These are phyloP conservation scores for Tolypocladium paradoxum DNA, from an alignment of 2,329 filamentous ascomycete genomes.

Conservation along the genomic window DNA sequence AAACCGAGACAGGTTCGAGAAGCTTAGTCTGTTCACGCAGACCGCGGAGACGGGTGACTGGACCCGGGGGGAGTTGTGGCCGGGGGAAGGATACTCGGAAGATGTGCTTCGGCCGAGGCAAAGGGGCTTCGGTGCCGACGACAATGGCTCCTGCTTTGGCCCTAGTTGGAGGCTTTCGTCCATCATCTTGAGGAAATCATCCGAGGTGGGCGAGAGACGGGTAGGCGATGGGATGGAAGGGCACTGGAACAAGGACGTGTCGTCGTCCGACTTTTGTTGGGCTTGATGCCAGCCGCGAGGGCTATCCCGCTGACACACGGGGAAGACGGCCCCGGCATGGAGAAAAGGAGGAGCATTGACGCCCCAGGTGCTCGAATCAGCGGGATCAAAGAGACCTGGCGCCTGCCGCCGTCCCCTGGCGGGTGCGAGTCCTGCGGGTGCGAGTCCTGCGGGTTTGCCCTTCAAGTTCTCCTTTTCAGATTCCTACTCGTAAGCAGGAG, in stretches of 20 bases:
- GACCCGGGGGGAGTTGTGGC: conserved; percentile 8
- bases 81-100: conserved; percentile 19
- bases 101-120: conserved; percentile 14
- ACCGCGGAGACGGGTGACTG: conserved; percentile 17
- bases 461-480: not conserved
- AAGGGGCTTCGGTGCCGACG: not conserved
- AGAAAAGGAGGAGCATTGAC: conserved; percentile 5
- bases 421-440: too few relatives aligned
- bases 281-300: not conserved
- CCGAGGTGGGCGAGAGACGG: conserved; percentile 1
- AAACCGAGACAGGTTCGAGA: conserved; percentile 18
- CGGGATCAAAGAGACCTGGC: not conserved
- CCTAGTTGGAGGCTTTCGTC: conserved; percentile 6
- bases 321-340: conserved; percentile 1
- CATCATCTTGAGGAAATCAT: conserved; percentile 9
- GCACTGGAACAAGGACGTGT: not conserved
- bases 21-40: conserved; percentile 12
- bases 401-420: not conserved
- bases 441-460: too few relatives aligned
- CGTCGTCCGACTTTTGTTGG: not conserved
- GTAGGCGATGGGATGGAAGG: not conserved
- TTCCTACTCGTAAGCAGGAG: not conserved
- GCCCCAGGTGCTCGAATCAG: conserved; percentile 5
- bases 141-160: not conserved
- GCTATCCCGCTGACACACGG: not conserved